Conservation (phyloP, 371 early-diverging fungal species). For the Apophysomyces elegans region DNA sequence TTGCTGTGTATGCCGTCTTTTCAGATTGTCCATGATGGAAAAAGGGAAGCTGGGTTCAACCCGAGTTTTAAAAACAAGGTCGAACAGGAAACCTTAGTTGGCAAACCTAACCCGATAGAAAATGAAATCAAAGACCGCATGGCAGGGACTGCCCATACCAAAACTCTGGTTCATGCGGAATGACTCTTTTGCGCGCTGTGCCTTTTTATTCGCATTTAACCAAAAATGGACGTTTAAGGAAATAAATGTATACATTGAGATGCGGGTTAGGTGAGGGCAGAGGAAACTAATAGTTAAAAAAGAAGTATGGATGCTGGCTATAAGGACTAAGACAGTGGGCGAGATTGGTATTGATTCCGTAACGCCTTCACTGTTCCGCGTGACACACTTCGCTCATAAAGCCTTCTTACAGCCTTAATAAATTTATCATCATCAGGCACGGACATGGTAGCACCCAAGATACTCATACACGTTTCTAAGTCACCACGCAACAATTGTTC, state of each 20-base stretch:
- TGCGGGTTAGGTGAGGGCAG: no score
- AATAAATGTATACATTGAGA: no score
- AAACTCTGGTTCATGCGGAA: no score
- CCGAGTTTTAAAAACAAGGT: no score
- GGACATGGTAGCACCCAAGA: slow-evolving; percentile 55
- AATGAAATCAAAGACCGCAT: slow-evolving; percentile 1
- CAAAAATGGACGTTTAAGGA: no score
- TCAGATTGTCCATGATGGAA: slow-evolving; percentile 40
- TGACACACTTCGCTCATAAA: slow-evolving; percentile 31
- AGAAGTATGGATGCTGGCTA: no score
- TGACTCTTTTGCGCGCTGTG: no score
- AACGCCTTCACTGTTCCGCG: neutral
- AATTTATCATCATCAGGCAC: slow-evolving; percentile 58
- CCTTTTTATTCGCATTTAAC: no score
- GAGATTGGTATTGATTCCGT: neutral
- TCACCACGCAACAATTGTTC: slow-evolving; percentile 44
- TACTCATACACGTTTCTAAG: slow-evolving; percentile 57
- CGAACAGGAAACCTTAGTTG: no score
- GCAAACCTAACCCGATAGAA: neutral
- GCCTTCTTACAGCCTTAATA: slow-evolving; percentile 43
- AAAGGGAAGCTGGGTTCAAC: neutral
- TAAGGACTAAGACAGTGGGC: no score
- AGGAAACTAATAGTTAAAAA: no score
- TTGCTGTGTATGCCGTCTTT: slow-evolving; percentile 42
- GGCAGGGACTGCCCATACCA: no score